Percentiles rank a stretch among this genome's conserved stretches.
These are phyloP conservation scores for Canavalia gladiata DNA, from an alignment of 306 rosid genomes.

Conservation along the genomic window DNA sequence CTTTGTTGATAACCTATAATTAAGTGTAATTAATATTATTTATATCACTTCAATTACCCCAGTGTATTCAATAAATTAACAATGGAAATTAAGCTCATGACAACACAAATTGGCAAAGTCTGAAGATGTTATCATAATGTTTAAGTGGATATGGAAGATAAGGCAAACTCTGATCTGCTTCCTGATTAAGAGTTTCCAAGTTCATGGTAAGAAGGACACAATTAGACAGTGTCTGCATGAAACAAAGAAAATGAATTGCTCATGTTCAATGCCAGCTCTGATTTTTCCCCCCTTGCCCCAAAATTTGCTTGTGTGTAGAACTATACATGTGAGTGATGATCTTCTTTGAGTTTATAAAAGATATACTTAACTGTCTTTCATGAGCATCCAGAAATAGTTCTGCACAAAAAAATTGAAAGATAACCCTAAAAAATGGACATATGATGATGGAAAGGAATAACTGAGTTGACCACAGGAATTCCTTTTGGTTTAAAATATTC, in stretches of 20 bases:
- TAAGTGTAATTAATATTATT: background rate
- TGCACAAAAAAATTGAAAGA: background rate
- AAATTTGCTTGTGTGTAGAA: conserved; percentile 27
- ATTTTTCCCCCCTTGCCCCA: conserved; percentile 27
- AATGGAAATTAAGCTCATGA: background rate
- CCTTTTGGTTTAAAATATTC: conserved; percentile 11
- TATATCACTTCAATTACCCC: background rate
- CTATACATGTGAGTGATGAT: conserved; percentile 57
- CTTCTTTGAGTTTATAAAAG: conserved; percentile 52
- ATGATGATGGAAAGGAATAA: background rate
- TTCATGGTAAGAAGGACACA: conserved; percentile 50
- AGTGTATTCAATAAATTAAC: background rate
- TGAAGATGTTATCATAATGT: background rate
- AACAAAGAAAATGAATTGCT: conserved; percentile 58
- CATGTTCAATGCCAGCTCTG: conserved; percentile 61
- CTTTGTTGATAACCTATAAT: background rate
- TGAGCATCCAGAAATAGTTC: conserved; percentile 20
- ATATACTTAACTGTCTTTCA: conserved; percentile 50
- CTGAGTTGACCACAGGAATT: conserved; percentile 42
- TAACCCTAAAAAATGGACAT: conserved; percentile 12
- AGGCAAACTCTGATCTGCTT: conserved; percentile 32
- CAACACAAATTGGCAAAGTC: background rate
- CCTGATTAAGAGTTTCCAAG: conserved; percentile 34
- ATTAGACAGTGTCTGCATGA: conserved; percentile 49
- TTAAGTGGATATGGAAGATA: conserved; percentile 29